Conservation (phyloP, 1,139 yeast species). For the Blastobotrys raffinosifermentans region DNA sequence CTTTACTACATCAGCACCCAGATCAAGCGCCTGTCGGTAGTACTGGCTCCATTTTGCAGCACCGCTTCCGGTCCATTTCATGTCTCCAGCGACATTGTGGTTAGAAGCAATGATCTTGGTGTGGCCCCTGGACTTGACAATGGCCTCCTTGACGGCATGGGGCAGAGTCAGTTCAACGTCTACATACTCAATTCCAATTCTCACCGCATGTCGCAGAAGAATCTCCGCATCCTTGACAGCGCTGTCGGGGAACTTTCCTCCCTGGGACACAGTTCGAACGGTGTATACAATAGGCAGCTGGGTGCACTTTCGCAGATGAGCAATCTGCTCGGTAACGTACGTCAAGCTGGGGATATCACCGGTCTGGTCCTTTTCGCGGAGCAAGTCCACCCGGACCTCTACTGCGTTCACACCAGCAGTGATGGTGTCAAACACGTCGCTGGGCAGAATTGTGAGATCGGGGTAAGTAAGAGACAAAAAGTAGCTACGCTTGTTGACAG, state of each 20-base stretch:
- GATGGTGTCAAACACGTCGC: constrained; percentile 47
- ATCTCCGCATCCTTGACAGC: constrained; percentile 44
- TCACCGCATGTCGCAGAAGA: constrained; percentile 58
- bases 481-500: constrained; percentile 47
- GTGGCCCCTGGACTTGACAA: constrained; percentile 46
- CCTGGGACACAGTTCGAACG: constrained; percentile 70
- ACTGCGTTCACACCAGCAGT: constrained; percentile 70
- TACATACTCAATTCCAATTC: constrained; percentile 49
- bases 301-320: constrained; percentile 57
- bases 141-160: constrained; percentile 36
- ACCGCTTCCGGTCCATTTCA: constrained; percentile 65
- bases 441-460: constrained; percentile 33
- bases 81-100: constrained; percentile 60
- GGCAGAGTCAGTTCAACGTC: constrained; percentile 49
- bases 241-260: constrained; percentile 68
- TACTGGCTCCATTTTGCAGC: constrained; percentile 67
- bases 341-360: constrained; percentile 27
- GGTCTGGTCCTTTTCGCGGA: constrained; percentile 44
- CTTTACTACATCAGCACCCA: constrained; percentile 71
- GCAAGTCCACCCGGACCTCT: constrained; percentile 73
- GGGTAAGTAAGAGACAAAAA: constrained; percentile 68
- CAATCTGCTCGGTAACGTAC: constrained; percentile 70
- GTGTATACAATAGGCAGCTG: constrained; percentile 77
- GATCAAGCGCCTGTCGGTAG: constrained; percentile 58
- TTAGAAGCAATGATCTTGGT: constrained; percentile 78